Conservation (phyloP, 306 rosid genomes). For the Vigna nakashimae region DNA sequence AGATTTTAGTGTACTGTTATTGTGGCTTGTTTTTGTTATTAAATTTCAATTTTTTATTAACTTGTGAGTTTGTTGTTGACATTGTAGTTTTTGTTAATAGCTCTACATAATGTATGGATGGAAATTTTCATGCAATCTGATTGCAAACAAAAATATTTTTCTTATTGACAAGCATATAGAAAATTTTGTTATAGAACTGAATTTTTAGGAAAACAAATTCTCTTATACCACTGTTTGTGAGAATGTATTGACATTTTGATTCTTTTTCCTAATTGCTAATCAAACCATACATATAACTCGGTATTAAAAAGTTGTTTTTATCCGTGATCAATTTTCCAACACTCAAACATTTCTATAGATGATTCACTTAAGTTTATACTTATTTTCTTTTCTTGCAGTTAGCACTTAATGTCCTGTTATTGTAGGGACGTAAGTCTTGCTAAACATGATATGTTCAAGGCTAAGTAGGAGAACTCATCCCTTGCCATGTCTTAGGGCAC, state of each 20-base stretch:
- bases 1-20: neutral
- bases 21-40: neutral
- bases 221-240: neutral
- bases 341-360: slow-evolving; percentile 20
- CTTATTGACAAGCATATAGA: neutral
- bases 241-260: slow-evolving; percentile 12
- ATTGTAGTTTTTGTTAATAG: neutral
- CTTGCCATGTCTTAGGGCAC: slow-evolving; percentile 45
- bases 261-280: slow-evolving; percentile 5
- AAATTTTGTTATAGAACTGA: neutral
- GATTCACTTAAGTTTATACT: neutral
- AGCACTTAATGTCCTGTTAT: slow-evolving; percentile 43
- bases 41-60: slow-evolving; percentile 6
- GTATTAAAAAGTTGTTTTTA: slow-evolving; percentile 10
- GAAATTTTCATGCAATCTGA: neutral
- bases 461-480: slow-evolving; percentile 53
- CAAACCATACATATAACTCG: neutral
- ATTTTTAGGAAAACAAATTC: neutral
- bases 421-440: slow-evolving; percentile 28
- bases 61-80: neutral
- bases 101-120: slow-evolving; percentile 16
- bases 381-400: slow-evolving; percentile 41
- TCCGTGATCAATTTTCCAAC: neutral
- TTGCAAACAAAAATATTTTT: slow-evolving; percentile 7
- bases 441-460: slow-evolving; percentile 63